Percentiles rank a stretch among this genome's conserved stretches.
These are phyloP conservation scores for Ammopiptanthus mongolicus DNA, from an alignment of 306 rosid species.

Conservation along the genomic window DNA sequence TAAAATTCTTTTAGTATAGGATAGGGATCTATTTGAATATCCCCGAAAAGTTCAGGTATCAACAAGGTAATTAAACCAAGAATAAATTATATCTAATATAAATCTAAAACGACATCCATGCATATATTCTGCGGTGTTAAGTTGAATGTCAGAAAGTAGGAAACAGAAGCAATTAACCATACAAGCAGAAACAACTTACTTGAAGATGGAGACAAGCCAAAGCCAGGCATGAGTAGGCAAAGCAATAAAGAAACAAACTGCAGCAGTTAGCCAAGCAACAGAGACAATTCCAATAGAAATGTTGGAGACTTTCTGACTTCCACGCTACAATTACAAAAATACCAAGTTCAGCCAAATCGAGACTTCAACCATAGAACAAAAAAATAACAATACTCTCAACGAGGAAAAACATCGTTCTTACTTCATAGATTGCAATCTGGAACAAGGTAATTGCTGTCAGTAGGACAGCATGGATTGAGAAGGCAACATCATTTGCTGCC, in stretches of 20 bases:
- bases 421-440: conserved; percentile 79
- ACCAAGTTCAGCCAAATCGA: conserved; percentile 9
- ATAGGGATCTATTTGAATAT: too few relatives aligned
- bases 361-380: not conserved
- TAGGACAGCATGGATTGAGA: conserved; percentile 83
- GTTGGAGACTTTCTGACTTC: conserved; percentile 74
- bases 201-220: conserved; percentile 74
- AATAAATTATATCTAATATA: not conserved
- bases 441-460: conserved; percentile 62
- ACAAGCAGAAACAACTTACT: conserved; percentile 39
- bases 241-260: conserved; percentile 77
- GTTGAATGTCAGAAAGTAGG: not conserved
- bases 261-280: conserved; percentile 66
- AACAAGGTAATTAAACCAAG: too few relatives aligned
- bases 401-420: conserved; percentile 20
- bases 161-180: not conserved
- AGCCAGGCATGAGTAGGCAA: conserved; percentile 82
- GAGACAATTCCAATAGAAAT: conserved; percentile 51
- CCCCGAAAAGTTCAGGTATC: too few relatives aligned
- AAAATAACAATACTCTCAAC: not conserved
- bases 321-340: conserved; percentile 51
- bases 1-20: too few relatives aligned
- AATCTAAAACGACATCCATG: not conserved
- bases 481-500: conserved; percentile 91
- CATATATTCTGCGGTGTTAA: not conserved